A percentile compares a stretch with the other conserved stretches of the same genome.
Evolutionary conservation across 495 filamentous ascomycete species (phyloP).

Genomic region (Aspergillus avenaceus): DNA sequence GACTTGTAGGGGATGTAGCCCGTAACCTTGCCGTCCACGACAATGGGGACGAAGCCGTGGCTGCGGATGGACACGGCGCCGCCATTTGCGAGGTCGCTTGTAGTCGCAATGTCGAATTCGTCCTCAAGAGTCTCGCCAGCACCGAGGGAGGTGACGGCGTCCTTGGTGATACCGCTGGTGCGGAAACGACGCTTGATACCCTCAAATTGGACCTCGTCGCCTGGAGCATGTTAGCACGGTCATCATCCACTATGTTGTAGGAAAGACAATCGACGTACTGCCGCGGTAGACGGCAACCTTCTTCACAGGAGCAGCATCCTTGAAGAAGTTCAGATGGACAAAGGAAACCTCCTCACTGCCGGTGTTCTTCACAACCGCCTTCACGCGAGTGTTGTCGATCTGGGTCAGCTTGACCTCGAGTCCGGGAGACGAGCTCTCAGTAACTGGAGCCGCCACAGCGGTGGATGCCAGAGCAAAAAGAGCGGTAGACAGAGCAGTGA

Average conservation of each 20-base stretch:
- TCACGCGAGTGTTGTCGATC: conserved; percentile 52
- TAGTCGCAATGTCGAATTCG: conserved; percentile 53
- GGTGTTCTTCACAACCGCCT: conserved; percentile 58
- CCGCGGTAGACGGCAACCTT: conserved; percentile 55
- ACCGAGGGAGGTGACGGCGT: conserved; percentile 54
- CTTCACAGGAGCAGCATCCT: conserved; percentile 54
- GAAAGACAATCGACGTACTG: conserved; percentile 25
- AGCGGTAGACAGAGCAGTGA: neutral
- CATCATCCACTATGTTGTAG: too few species aligned
- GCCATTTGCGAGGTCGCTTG: conserved; percentile 50
- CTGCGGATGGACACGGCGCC: conserved; percentile 46
- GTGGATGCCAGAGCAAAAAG: neutral
- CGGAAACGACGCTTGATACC: conserved; percentile 52
- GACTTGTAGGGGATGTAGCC: conserved; percentile 40
- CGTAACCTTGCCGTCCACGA: conserved; percentile 39
- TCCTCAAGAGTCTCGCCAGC: conserved; percentile 52
- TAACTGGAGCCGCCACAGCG: neutral
- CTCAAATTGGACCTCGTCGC: conserved; percentile 50
- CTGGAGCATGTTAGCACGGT: conserved; percentile 15
- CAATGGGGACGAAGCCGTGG: conserved; percentile 45
- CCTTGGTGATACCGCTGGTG: conserved; percentile 38
- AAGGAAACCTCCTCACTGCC: conserved; percentile 51
- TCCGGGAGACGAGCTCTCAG: conserved; percentile 12
- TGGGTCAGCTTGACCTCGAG: conserved; percentile 51
- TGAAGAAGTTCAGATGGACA: conserved; percentile 59